These are phyloP conservation scores for Eucalyptus tenuipes DNA, from an alignment of 345 rosid genomes.

Conservation along the genomic window DNA sequence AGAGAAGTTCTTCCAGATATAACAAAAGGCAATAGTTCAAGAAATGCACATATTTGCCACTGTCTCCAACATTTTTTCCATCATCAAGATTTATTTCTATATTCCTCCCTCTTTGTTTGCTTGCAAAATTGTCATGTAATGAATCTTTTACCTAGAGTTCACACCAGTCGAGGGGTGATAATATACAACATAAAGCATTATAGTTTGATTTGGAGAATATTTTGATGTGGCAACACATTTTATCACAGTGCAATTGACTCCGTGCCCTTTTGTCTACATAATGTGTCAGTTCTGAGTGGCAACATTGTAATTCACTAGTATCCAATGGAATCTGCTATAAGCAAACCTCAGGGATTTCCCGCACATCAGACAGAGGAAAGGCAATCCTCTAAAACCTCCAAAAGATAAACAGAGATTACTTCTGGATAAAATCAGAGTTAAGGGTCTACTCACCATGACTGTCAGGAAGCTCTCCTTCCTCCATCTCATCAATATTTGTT, in stretches of 20 bases:
- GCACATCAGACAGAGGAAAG: neutral
- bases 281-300: neutral
- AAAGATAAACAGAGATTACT: neutral
- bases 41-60: neutral
- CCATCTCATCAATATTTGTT: constrained; percentile 49
- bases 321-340: neutral
- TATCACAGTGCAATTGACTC: neutral
- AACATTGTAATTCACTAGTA: neutral
- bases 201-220: neutral
- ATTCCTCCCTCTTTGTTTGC: neutral
- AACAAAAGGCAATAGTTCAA: neutral
- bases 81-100: neutral
- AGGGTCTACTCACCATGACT: constrained; percentile 49
- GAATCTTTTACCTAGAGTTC: neutral
- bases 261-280: neutral
- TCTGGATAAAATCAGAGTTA: neutral
- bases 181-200: neutral
- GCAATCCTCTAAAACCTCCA: neutral
- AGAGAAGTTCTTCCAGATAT: neutral
- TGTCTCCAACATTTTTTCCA: neutral
- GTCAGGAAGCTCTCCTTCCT: constrained; percentile 98
- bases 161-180: neutral
- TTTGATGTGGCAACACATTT: neutral
- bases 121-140: neutral
- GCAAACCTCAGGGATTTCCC: neutral